These are phyloP conservation scores for Evernia prunastri DNA, from an alignment of 495 filamentous ascomycete species.

Conservation along the genomic window DNA sequence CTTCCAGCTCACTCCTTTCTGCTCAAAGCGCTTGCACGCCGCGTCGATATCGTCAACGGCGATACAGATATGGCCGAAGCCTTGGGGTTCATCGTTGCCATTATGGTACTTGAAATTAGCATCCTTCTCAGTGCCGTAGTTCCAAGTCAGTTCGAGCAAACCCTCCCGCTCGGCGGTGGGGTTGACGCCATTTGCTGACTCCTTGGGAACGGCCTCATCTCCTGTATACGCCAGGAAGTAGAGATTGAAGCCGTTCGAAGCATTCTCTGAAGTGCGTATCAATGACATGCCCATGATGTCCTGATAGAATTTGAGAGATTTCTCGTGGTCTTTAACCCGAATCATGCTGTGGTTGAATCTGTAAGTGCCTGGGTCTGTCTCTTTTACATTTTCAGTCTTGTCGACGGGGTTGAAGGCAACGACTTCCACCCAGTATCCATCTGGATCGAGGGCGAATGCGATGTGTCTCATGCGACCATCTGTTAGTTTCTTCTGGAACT, in stretches of 20 bases:
- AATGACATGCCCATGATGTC: constrained; percentile 84
- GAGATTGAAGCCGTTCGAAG: constrained; percentile 70
- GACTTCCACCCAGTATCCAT: constrained; percentile 85
- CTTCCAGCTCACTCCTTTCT: constrained; percentile 78
- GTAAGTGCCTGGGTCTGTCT: constrained; percentile 49
- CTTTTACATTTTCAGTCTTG: constrained; percentile 47
- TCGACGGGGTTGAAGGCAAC: constrained; percentile 46
- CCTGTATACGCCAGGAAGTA: constrained; percentile 84
- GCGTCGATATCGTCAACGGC: constrained; percentile 84
- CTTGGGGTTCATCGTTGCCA: constrained; percentile 85
- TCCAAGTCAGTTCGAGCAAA: constrained; percentile 87
- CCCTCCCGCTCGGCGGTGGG: constrained; percentile 68
- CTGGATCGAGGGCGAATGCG: constrained; percentile 88
- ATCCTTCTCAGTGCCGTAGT: constrained; percentile 93
- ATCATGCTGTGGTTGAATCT: constrained; percentile 85
- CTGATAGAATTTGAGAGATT: constrained; percentile 82
- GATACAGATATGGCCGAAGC: constrained; percentile 89
- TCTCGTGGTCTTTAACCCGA: constrained; percentile 82
- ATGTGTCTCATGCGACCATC: constrained; percentile 86
- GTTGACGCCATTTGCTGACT: constrained; percentile 44
- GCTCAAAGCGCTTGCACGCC: constrained; percentile 80
- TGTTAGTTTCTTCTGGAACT: constrained; percentile 86
- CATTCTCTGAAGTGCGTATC: constrained; percentile 62
- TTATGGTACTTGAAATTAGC: constrained; percentile 80
- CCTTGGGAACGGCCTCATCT: constrained; percentile 42